Percentiles rank a stretch among this genome's conserved stretches.
Conservation (phyloP, 768 basidiomycete species). For the Lactifluus volemus region DNA sequence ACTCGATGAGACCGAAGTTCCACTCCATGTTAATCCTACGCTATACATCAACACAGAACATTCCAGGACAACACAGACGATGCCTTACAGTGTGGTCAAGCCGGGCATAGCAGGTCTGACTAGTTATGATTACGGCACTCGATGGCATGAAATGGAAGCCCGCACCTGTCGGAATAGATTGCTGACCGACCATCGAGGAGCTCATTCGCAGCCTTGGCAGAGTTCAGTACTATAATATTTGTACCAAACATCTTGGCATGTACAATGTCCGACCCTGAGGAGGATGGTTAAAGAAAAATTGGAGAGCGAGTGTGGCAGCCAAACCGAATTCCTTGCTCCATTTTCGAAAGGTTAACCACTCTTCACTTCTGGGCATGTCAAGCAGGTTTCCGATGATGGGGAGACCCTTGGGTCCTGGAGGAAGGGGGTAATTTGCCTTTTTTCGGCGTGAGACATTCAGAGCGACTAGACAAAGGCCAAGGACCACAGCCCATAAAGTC, state of each 20-base stretch:
- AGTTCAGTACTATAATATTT: conserved; percentile 6
- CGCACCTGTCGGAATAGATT: conserved; percentile 8
- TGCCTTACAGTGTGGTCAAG: neutral
- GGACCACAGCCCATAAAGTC: too few relatives aligned
- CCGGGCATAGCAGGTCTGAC: neutral
- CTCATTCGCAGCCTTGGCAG: conserved; percentile 1
- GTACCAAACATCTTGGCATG: neutral
- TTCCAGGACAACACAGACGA: neutral
- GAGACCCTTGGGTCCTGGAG: neutral
- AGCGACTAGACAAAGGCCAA: too few relatives aligned
- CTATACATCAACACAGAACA: neutral
- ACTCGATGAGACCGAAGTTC: conserved; percentile 33
- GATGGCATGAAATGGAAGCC: neutral
- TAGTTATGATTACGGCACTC: neutral
- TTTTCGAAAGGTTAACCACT: neutral
- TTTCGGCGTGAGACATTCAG: too few relatives aligned
- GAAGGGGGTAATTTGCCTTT: too few relatives aligned
- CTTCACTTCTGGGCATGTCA: neutral
- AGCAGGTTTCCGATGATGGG: conserved; percentile 9
- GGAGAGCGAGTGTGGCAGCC: neutral
- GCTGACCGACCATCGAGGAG: neutral
- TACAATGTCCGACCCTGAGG: neutral
- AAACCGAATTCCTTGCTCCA: neutral
- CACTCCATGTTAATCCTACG: conserved; percentile 35
- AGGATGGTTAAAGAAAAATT: neutral